These are phyloP conservation scores for Cerioporus squamosus DNA, from an alignment of 1,284 basidiomycete species.

Conservation along the genomic window DNA sequence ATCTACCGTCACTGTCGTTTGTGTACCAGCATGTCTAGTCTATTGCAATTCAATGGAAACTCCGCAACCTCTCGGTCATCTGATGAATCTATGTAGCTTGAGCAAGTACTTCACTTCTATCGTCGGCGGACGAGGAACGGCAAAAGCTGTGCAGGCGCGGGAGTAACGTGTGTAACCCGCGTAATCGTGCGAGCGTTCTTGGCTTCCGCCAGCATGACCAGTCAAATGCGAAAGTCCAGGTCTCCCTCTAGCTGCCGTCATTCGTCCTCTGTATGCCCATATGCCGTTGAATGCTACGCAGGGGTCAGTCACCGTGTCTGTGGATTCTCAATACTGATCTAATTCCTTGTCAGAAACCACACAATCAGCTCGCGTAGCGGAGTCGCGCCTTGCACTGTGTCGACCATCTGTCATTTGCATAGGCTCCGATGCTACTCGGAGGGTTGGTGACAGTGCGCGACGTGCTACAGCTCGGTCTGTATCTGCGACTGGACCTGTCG, in stretches of 20 bases:
- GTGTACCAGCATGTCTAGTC: constrained; percentile 15
- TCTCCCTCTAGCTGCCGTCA: no score
- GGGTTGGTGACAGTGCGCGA: not conserved
- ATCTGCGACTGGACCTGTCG: no score
- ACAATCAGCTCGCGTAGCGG: not conserved
- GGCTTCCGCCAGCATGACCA: not conserved
- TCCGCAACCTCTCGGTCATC: not conserved
- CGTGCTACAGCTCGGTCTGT: no score
- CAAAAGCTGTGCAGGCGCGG: not conserved
- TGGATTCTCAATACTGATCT: no score
- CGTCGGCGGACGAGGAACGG: no score
- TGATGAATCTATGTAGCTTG: no score
- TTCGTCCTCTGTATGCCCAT: no score
- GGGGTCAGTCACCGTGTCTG: no score
- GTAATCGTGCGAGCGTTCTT: not conserved
- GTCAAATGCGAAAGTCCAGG: not conserved
- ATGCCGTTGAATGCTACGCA: no score
- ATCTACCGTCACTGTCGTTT: constrained; percentile 15
- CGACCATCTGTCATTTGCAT: not conserved
- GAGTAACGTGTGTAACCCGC: no score
- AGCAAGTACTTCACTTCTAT: no score
- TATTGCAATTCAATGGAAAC: constrained; percentile 1
- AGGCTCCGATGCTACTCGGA: not conserved
- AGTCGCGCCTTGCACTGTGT: not conserved
- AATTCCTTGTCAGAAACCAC: not conserved